Percentiles rank a stretch among this genome's conserved stretches.
Conservation (phyloP, 1,139 yeast genomes). For the Pichia sp. region DNA sequence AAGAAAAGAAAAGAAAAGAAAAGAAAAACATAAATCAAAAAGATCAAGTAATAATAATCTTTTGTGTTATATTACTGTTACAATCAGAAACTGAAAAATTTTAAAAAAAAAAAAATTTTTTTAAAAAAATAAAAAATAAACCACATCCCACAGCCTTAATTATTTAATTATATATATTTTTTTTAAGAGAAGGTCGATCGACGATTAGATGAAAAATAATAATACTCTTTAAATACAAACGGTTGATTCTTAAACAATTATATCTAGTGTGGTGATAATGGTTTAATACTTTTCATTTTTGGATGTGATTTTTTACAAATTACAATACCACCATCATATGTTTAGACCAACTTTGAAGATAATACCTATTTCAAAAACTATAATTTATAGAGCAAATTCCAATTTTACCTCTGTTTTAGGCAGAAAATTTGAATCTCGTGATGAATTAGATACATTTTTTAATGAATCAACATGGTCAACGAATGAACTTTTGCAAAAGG, state of each 20-base stretch:
- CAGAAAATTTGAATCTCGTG: conserved; percentile 3
- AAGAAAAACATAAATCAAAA: not conserved
- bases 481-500: conserved; percentile 10
- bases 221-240: too few relatives aligned
- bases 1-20: too few relatives aligned
- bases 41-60: too few relatives aligned
- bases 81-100: not conserved
- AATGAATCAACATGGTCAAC: conserved; percentile 20
- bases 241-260: too few relatives aligned
- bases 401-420: conserved; percentile 8
- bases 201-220: not conserved
- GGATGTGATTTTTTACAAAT: too few relatives aligned
- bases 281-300: too few relatives aligned
- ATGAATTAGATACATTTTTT: conserved; percentile 13
- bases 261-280: too few relatives aligned
- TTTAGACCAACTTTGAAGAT: too few relatives aligned
- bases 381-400: too few relatives aligned
- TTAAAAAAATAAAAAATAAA: not conserved
- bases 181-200: not conserved
- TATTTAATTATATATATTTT: too few relatives aligned
- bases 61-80: too few relatives aligned
- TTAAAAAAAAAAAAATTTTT: not conserved
- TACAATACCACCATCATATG: too few relatives aligned
- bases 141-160: not conserved
- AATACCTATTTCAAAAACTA: not conserved